Evolutionary conservation across 2,329 filamentous ascomycete genomes (phyloP).

Genomic region (Ambrosiella cleistominuta): DNA sequence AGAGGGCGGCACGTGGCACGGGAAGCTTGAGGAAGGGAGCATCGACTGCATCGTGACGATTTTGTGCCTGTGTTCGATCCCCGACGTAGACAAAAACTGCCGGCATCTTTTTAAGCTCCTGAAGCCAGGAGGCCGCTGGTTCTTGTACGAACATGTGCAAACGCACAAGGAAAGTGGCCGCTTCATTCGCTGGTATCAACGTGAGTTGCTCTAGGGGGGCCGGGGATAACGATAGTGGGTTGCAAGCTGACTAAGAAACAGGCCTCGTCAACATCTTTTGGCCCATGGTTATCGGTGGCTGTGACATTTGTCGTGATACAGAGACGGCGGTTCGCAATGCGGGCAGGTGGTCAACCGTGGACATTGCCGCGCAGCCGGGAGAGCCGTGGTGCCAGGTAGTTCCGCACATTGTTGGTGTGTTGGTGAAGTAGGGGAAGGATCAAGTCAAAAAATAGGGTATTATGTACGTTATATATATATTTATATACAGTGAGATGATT

Average conservation of each 20-base stretch:
- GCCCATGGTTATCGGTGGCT: conserved; percentile 34
- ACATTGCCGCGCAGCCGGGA: conserved; percentile 25
- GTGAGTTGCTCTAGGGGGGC: conserved; percentile 22
- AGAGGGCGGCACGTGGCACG: conserved; percentile 23
- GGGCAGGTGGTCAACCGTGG: conserved; percentile 32
- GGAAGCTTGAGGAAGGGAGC: conserved; percentile 30
- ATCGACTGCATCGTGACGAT: conserved; percentile 44
- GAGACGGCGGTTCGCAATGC: conserved; percentile 28
- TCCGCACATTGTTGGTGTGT: conserved; percentile 33
- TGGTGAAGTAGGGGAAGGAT: conserved; percentile 28
- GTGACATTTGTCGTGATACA: conserved; percentile 32
- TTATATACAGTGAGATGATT: not conserved
- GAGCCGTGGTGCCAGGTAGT: conserved; percentile 27
- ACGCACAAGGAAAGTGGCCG: conserved; percentile 22
- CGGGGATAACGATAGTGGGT: not conserved
- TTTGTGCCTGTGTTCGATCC: conserved; percentile 46
- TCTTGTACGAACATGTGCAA: conserved; percentile 43
- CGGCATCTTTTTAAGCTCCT: conserved; percentile 37
- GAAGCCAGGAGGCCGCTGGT: conserved; percentile 45
- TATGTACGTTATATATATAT: not conserved
- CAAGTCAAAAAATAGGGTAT: not conserved
- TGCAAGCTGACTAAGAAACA: conserved; percentile 15
- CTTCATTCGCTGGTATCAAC: conserved; percentile 31
- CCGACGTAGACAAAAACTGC: conserved; percentile 38
- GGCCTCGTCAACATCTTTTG: conserved; percentile 34